Conservation (phyloP, 768 basidiomycete genomes). For the Pholiota conissans region DNA sequence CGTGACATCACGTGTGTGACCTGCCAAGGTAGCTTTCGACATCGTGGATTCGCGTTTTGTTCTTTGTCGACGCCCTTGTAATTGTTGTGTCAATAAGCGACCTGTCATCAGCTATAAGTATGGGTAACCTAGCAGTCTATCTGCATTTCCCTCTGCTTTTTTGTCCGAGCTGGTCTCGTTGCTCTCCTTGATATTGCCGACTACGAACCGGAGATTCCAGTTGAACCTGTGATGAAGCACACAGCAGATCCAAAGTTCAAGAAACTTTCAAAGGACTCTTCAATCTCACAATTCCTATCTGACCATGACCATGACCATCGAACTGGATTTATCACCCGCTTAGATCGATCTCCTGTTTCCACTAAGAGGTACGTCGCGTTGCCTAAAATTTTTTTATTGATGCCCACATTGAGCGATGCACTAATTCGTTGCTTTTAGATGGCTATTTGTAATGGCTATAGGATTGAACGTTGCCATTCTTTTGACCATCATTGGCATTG, state of each 20-base stretch:
- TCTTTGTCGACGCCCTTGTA: neutral
- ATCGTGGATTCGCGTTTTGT: neutral
- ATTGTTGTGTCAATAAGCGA: neutral
- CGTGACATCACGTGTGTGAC: conserved; percentile 2
- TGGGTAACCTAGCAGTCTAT: neutral
- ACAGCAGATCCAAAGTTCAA: conserved; percentile 18
- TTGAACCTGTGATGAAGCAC: conserved; percentile 8
- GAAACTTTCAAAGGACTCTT: conserved; percentile 13
- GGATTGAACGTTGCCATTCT: conserved; percentile 25
- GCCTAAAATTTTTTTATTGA: too few relatives aligned
- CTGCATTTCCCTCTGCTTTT: neutral
- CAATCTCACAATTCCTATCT: conserved; percentile 23
- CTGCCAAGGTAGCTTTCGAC: neutral
- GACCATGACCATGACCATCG: conserved; percentile 21
- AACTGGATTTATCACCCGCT: conserved; percentile 29
- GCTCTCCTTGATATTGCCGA: neutral
- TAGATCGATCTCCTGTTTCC: conserved; percentile 25
- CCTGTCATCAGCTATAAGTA: neutral
- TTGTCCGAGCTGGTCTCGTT: conserved; percentile 3
- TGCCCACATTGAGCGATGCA: too few relatives aligned
- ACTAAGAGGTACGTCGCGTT: conserved; percentile 22
- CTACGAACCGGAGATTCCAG: neutral
- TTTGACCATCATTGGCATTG: conserved; percentile 17
- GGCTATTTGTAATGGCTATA: conserved; percentile 8
- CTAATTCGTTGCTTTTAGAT: neutral